phyloP scores from a whole-genome alignment of 257 asterid species.

The Striga asiatica region DNA sequence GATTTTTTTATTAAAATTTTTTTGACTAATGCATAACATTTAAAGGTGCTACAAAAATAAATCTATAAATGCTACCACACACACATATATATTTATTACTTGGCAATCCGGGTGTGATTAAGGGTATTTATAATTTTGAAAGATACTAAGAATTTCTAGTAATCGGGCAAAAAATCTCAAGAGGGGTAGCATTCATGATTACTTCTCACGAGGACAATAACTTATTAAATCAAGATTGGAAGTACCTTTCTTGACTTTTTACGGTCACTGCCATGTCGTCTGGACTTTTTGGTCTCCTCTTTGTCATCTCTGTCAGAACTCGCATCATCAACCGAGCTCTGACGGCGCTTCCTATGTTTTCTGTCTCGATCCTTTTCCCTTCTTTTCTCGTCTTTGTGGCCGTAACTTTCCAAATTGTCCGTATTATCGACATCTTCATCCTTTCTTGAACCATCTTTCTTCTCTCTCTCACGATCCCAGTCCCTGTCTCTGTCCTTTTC shows the following conservation, averaged over 20 bases:
- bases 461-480: slow-evolving; percentile 56
- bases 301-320: slow-evolving; percentile 81
- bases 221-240: neutral
- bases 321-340: slow-evolving; percentile 57
- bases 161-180: neutral
- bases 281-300: slow-evolving; percentile 69
- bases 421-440: slow-evolving; percentile 56
- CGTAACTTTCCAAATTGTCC: slow-evolving; percentile 42
- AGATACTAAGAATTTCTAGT: neutral
- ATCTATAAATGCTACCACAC: no score
- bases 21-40: no score
- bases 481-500: slow-evolving; percentile 46
- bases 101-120: no score
- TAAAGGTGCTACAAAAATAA: no score
- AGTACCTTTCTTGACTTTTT: slow-evolving; percentile 88
- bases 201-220: neutral
- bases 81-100: no score
- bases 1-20: no score
- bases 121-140: neutral
- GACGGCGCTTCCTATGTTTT: slow-evolving; percentile 85
- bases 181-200: neutral
- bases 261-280: slow-evolving; percentile 87
- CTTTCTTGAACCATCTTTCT: slow-evolving; percentile 50
- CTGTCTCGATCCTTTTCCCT: slow-evolving; percentile 77
- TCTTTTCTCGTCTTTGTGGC: slow-evolving; percentile 65